Conservation (phyloP, 768 basidiomycete genomes). For the Xanthoconium stramineum region DNA sequence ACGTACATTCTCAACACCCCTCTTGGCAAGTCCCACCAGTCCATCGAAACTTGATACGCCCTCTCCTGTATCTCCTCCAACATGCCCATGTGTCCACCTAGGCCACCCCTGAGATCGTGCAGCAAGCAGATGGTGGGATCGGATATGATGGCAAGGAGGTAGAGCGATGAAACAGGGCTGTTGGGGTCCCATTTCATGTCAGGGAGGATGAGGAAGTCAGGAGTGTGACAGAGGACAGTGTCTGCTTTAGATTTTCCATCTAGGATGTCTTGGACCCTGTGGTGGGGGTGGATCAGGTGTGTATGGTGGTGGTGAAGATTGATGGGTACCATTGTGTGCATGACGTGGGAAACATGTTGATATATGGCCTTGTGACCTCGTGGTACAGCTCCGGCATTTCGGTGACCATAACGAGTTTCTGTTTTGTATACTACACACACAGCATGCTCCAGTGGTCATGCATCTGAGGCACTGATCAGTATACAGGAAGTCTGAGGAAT, state of each 20-base stretch:
- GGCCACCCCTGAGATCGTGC: constrained; percentile 59
- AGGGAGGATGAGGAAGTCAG: constrained; percentile 76
- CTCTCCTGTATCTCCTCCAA: constrained; percentile 61
- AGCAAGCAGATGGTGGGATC: constrained; percentile 63
- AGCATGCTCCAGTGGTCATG: no score
- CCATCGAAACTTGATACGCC: constrained; percentile 48
- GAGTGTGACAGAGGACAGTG: constrained; percentile 62
- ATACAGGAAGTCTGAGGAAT: no score
- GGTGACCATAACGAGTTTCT: constrained; percentile 65
- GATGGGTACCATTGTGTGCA: constrained; percentile 72
- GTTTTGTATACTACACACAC: constrained; percentile 63
- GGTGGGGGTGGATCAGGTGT: not conserved
- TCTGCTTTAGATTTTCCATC: constrained; percentile 71
- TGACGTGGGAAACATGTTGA: constrained; percentile 65
- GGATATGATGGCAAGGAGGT: constrained; percentile 77
- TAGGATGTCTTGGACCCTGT: constrained; percentile 85
- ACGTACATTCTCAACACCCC: constrained; percentile 76
- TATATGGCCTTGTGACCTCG: constrained; percentile 71
- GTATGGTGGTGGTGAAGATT: not conserved
- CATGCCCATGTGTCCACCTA: constrained; percentile 56
- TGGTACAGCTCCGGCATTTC: constrained; percentile 83
- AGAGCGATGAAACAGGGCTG: constrained; percentile 59
- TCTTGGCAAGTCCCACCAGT: constrained; percentile 61
- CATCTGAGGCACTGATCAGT: not conserved
- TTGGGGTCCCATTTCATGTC: constrained; percentile 98